Evolutionary conservation across 2,329 filamentous ascomycete genomes (phyloP), one percentile per base, ranked within the genome.

Genomic region (Fusarium lyarnte): DNA sequence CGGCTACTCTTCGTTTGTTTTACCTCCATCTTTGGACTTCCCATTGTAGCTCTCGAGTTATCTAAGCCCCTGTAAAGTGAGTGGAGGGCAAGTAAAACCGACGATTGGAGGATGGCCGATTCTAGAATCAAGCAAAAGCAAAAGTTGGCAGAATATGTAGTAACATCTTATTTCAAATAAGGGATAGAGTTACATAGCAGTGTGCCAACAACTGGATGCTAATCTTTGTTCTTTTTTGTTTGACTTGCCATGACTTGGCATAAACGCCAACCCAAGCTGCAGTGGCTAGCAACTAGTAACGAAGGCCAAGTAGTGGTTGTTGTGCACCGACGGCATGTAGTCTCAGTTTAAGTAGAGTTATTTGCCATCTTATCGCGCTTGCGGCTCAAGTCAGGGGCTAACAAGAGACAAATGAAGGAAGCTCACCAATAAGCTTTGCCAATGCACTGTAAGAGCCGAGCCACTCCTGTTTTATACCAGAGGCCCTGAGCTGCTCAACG

Each of bases 331-430:
- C 52, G 58, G 54, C 39, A 29, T 49, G 33, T 59, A 25, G 41
- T 59, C 38, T 19, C 38, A 36, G 27, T 17, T 31, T 25, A 38
- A 46, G 11, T 31, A 41, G 46, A 62, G 45, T 43, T 72, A 68
- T 63, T 58, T 74, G 51, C 53, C 64, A 60, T 74, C 65, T 62
- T 59, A 46, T 58, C 43, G 64, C 55, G 52, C 60, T 51, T 66
- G 68, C 59, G 73, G 73, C 61, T 74, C 63, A 71, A 54, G 61
- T 74, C 74, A 76, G 74, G 71, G 74, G 74, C 53, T 66, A 52
- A 59, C 46, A 46, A 12, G 17, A 53, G 36, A 47, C 54, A 61
- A 57, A 45, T 19, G 35, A 53, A 47, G 36, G 31, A 41, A 51
- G 49, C 53, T 57, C 57, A 63, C 39, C 43, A 49, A 59, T 39